These are phyloP conservation scores for Ceratocystis diversiconidia DNA, from an alignment of 2,329 filamentous ascomycete species.

Conservation along the genomic window DNA sequence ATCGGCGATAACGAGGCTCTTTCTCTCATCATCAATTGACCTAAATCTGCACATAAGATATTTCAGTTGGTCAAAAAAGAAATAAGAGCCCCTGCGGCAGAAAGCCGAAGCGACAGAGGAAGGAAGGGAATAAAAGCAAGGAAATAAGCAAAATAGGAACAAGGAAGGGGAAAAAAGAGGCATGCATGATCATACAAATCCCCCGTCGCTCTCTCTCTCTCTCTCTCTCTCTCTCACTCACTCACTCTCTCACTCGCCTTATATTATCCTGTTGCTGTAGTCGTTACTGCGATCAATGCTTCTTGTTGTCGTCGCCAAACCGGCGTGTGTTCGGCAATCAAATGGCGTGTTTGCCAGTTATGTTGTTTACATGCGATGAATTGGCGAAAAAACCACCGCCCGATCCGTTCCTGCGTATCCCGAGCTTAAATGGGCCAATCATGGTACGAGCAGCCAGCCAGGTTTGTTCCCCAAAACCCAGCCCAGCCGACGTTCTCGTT, in stretches of 20 bases:
- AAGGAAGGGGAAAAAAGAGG: background rate
- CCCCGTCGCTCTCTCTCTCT: background rate
- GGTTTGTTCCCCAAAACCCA: background rate
- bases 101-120: background rate
- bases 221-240: background rate
- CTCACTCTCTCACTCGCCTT: background rate
- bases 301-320: background rate
- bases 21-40: background rate
- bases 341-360: background rate
- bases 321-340: background rate
- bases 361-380: background rate
- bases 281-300: background rate
- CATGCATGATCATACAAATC: background rate
- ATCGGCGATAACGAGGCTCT: no score
- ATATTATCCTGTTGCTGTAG: background rate
- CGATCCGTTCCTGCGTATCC: conserved; percentile 2
- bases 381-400: background rate
- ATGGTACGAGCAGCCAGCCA: background rate
- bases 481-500: conserved; percentile 3
- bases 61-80: background rate
- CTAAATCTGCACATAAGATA: background rate
- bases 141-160: conserved; percentile 1
- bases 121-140: conserved; percentile 3
- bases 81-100: background rate
- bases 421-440: conserved; percentile 3